phyloP scores from a whole-genome alignment of 73 alveolate genomes.

The Paramecium sexaurelia region DNA sequence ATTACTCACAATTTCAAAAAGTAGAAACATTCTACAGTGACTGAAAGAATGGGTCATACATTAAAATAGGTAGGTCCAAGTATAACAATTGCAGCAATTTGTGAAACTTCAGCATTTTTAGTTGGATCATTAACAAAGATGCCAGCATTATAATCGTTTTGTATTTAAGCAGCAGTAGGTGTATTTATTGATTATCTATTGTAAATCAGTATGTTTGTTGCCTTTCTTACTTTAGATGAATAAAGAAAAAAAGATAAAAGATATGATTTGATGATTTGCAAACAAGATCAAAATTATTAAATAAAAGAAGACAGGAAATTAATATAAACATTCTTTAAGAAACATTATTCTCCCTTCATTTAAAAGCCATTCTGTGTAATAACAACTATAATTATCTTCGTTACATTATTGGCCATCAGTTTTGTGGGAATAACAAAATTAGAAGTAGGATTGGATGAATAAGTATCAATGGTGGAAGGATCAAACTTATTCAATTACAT shows the following conservation, averaged over 20 bases:
- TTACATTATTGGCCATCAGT: conserved; percentile 66
- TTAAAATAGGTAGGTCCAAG: conserved; percentile 92
- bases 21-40: conserved; percentile 77
- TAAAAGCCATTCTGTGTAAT: conserved; percentile 72
- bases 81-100: conserved; percentile 93
- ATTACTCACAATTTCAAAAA: conserved; percentile 79
- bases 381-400: conserved; percentile 66
- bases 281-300: conserved; percentile 64
- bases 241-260: conserved; percentile 81
- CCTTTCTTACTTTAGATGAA: conserved; percentile 88
- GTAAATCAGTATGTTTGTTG: conserved; percentile 88
- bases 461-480: conserved; percentile 82
- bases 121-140: conserved; percentile 92
- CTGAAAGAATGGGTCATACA: conserved; percentile 79
- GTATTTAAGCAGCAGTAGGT: conserved; percentile 93
- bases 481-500: conserved; percentile 87
- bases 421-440: conserved; percentile 72
- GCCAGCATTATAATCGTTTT: conserved; percentile 91
- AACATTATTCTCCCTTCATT: conserved; percentile 78
- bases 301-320: conserved; percentile 78
- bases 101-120: conserved; percentile 92
- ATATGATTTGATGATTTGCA: conserved; percentile 86
- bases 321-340: conserved; percentile 75
- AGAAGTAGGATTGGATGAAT: conserved; percentile 87
- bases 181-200: conserved; percentile 89